phyloP scores from a whole-genome alignment of 345 rosid genomes.

The Salix brachista region DNA sequence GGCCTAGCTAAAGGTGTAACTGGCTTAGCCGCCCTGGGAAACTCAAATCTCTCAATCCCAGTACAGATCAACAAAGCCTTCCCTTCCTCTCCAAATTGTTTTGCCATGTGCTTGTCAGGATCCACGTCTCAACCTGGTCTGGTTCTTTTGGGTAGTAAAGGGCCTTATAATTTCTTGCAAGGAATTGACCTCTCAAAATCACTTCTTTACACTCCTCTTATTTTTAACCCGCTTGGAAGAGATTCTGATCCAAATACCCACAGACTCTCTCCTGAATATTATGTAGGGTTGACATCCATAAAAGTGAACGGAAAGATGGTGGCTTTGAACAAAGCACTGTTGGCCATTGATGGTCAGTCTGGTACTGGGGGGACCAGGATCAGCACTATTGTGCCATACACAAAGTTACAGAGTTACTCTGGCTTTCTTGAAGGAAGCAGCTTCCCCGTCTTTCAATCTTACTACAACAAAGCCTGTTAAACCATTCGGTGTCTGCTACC shows the following conservation, averaged over 20 bases:
- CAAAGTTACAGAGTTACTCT: background rate
- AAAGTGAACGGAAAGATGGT: constrained; percentile 14
- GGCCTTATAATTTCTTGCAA: constrained; percentile 25
- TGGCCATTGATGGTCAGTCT: constrained; percentile 1
- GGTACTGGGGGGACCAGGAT: constrained; percentile 22
- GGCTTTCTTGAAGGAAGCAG: constrained; percentile 6
- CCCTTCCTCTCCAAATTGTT: constrained; percentile 20
- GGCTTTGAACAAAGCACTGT: background rate
- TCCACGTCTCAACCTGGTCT: constrained; percentile 11
- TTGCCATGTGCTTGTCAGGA: constrained; percentile 27
- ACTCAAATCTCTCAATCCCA: constrained; percentile 27
- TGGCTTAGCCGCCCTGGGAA: constrained; percentile 21
- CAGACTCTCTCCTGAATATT: constrained; percentile 25
- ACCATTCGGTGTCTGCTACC: too few species aligned
- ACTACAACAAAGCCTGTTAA: background rate
- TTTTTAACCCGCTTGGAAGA: constrained; percentile 23
- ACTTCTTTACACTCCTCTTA: constrained; percentile 15
- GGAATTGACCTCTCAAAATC: constrained; percentile 24
- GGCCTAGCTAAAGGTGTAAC: constrained; percentile 7
- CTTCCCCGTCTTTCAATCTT: constrained; percentile 14
- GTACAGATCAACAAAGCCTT: constrained; percentile 21
- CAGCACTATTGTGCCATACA: constrained; percentile 12
- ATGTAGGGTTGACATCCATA: constrained; percentile 4
- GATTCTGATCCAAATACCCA: constrained; percentile 14
- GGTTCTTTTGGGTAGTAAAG: constrained; percentile 21